These are phyloP conservation scores for Phoma sp. DNA, from an alignment of 2,329 filamentous ascomycete genomes.

Conservation along the genomic window DNA sequence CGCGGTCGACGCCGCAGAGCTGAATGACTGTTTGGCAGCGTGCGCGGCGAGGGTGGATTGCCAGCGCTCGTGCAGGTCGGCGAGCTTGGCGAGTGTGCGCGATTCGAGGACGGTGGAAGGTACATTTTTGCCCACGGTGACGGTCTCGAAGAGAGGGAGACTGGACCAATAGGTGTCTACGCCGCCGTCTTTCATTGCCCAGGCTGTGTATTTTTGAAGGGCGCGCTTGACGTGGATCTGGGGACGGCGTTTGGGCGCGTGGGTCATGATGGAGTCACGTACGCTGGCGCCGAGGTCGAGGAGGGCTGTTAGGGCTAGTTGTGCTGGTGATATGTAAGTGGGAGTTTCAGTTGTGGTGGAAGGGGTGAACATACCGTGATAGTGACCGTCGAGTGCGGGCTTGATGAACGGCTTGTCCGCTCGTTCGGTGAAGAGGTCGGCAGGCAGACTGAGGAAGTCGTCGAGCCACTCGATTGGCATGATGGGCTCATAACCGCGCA, in stretches of 20 bases:
- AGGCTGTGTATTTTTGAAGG: constrained; percentile 58
- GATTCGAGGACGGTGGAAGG: constrained; percentile 49
- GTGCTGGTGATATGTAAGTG: constrained; percentile 45
- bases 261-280: constrained; percentile 55
- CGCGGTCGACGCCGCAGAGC: background rate
- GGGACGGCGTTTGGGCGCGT: constrained; percentile 43
- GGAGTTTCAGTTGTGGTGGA: too few relatives aligned
- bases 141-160: constrained; percentile 55
- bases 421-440: constrained; percentile 56
- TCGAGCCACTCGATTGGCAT: constrained; percentile 58
- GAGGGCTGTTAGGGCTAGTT: constrained; percentile 57
- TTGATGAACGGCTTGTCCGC: constrained; percentile 55
- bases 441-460: constrained; percentile 62
- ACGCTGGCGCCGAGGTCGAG: constrained; percentile 59
- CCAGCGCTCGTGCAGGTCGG: constrained; percentile 52
- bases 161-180: constrained; percentile 45
- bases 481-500: constrained; percentile 63
- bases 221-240: constrained; percentile 50
- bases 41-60: constrained; percentile 43
- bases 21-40: constrained; percentile 2
- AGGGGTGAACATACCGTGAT: constrained; percentile 48
- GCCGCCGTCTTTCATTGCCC: constrained; percentile 59
- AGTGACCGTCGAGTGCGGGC: constrained; percentile 51
- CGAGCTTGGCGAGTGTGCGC: constrained; percentile 53
- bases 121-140: constrained; percentile 49